phyloP scores from a whole-genome alignment of 2,329 filamentous ascomycete species.

The Beauveria pseudobassiana region DNA sequence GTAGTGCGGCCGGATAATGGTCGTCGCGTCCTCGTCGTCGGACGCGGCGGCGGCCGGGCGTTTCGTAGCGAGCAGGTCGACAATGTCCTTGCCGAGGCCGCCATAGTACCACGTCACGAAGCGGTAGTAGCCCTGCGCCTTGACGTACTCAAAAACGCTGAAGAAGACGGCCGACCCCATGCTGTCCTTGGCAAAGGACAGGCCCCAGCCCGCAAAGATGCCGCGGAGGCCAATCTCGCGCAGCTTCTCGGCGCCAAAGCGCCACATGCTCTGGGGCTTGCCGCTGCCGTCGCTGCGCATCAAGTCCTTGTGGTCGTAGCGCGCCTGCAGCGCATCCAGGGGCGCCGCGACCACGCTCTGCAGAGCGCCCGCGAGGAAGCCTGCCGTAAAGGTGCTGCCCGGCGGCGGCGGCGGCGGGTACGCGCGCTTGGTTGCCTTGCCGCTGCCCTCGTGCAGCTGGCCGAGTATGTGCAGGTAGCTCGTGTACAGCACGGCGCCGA shows the following conservation, averaged over 20 bases:
- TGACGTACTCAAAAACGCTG: constrained; percentile 66
- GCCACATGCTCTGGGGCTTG: constrained; percentile 60
- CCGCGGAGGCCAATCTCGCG: constrained; percentile 65
- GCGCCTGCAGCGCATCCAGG: constrained; percentile 66
- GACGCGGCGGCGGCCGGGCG: constrained; percentile 24
- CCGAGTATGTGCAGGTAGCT: constrained; percentile 66
- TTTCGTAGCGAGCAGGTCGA: constrained; percentile 42
- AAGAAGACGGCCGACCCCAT: constrained; percentile 67
- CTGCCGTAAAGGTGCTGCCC: constrained; percentile 58
- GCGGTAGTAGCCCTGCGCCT: constrained; percentile 62
- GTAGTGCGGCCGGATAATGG: constrained; percentile 65
- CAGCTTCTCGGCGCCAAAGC: constrained; percentile 56
- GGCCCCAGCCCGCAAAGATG: constrained; percentile 65
- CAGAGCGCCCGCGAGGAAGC: constrained; percentile 59
- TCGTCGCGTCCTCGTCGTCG: constrained; percentile 20
- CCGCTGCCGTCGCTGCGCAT: constrained; percentile 33
- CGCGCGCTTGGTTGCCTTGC: constrained; percentile 47
- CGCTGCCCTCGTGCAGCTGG: constrained; percentile 57
- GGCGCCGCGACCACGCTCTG: constrained; percentile 69
- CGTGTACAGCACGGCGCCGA: constrained; percentile 69
- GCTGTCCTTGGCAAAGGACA: constrained; percentile 63
- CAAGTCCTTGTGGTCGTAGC: constrained; percentile 54
- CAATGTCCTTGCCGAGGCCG: constrained; percentile 42
- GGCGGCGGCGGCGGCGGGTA: constrained; percentile 61
- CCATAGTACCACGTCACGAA: constrained; percentile 68